Evolutionary conservation across 179 eudicot genomes (phyloP), one percentile per base, ranked within the genome.

Genomic region (Silene coronaria): DNA sequence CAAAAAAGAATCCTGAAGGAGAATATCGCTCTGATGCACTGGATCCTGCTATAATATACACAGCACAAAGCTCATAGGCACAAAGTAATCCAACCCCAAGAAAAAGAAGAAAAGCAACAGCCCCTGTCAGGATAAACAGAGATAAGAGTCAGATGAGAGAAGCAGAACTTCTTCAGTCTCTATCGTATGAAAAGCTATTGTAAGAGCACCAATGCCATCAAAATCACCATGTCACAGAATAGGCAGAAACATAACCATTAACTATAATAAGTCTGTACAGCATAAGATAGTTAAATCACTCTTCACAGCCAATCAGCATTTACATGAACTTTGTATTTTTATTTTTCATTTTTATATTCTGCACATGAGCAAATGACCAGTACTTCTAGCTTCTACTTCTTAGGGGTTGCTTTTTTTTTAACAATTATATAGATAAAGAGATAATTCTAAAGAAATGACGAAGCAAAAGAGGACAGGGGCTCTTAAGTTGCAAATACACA

Each of bases 1-100:
- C 97, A 83, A 95, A 95, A 89, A 95, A 95, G 87, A 95, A 93
- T 26, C 97, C 99, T 22, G 97, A 95, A 60, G 99, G 96, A 53
- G 99, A 93, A 81, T 95, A 95, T 65, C 90, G 82, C 64, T 89
- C 88, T 1, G 97, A 87, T 62, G 97, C 91, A 78, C 82, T 86
- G 63, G 87, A 86, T 71, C 97, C 97, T 24, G 97, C 90, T 24
- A 97, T 92, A 74, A 95, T 89, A 83, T 95, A 95, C 66, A 95
- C 97, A 24, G 97, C 97, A 72, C 99, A 95, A 59, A 95, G 96
- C 81, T 95, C 99, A 64, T 90, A 95, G 58, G 99, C 91, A 77
- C 99, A 95, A 42, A 95, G 96, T 72, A 95, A 78, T 12, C 92
- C 97, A 78, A 95, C 99, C 70, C 91, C 99, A 70, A 91, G 82